phyloP scores from a whole-genome alignment of 2,329 filamentous ascomycete species.

The Whalleya microplaca region DNA sequence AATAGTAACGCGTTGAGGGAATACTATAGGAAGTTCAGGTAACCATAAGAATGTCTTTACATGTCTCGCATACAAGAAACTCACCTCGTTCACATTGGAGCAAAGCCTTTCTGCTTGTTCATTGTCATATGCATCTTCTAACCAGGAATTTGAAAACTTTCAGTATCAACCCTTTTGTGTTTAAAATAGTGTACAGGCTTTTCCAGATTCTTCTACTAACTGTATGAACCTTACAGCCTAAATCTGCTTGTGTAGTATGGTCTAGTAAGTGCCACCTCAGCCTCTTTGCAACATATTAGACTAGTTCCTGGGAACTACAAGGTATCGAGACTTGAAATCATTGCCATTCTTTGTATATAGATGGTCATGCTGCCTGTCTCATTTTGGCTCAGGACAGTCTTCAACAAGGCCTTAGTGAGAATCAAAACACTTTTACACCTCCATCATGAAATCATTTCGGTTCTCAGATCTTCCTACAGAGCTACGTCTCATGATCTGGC shows the following conservation, averaged over 20 bases:
- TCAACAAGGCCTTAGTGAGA: background rate
- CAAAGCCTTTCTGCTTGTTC: background rate
- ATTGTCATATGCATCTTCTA: background rate
- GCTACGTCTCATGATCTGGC: slow-evolving; percentile 11
- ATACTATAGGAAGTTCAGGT: too few relatives aligned
- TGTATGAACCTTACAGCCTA: background rate
- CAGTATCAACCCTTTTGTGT: background rate
- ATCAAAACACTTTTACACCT: background rate
- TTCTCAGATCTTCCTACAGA: slow-evolving; percentile 11
- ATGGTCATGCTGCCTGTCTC: background rate
- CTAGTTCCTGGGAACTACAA: background rate
- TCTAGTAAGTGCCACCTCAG: background rate
- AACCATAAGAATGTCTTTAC: too few relatives aligned
- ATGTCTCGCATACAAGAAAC: too few relatives aligned
- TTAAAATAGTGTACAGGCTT: background rate
- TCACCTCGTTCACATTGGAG: background rate
- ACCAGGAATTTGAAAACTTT: background rate
- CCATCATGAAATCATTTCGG: background rate
- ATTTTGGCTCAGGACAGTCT: background rate
- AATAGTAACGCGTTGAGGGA: too few relatives aligned
- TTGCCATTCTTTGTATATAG: background rate
- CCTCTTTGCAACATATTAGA: background rate
- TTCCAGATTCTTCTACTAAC: background rate
- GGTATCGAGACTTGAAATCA: background rate
- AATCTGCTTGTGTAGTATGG: background rate